Evolutionary conservation across 192 early-diverging fungal species (phyloP).

Genomic region (Umbelopsis sp.): DNA sequence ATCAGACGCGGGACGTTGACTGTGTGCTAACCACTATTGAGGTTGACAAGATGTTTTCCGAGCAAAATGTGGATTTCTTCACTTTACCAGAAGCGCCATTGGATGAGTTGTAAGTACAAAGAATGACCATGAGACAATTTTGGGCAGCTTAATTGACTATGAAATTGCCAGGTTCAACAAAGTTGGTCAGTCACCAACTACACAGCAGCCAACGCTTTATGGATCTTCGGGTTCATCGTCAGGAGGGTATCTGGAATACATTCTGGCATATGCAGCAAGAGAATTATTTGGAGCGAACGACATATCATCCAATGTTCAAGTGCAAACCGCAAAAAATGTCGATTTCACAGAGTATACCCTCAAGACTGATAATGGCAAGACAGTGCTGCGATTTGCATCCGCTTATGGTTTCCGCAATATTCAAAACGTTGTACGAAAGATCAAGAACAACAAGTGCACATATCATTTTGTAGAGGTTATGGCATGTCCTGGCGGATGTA

Average conservation of each 20-base stretch:
- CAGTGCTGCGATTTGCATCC: constrained; percentile 77
- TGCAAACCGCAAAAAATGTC: constrained; percentile 76
- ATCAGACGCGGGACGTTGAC: constrained; percentile 89
- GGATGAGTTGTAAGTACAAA: constrained; percentile 48
- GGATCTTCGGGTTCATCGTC: constrained; percentile 82
- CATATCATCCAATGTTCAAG: constrained; percentile 49
- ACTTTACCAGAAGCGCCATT: constrained; percentile 55
- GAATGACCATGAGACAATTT: background rate
- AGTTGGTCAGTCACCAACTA: constrained; percentile 17
- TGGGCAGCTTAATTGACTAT: background rate
- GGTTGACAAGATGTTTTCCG: constrained; percentile 82
- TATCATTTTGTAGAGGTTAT: constrained; percentile 97
- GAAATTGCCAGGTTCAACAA: constrained; percentile 33
- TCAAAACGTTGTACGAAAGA: constrained; percentile 97
- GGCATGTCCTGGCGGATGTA: constrained; percentile 96
- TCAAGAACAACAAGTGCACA: constrained; percentile 71
- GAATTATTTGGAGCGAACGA: constrained; percentile 74
- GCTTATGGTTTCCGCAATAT: constrained; percentile 97
- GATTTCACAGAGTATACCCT: constrained; percentile 79
- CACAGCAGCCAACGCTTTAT: constrained; percentile 23
- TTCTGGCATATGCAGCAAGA: constrained; percentile 80
- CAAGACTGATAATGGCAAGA: constrained; percentile 45
- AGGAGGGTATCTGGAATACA: constrained; percentile 90
- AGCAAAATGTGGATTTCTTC: constrained; percentile 57
- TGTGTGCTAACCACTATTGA: constrained; percentile 96